Evolutionary conservation across 2,329 filamentous ascomycete species (phyloP).

Genomic region (Cercospora sesami): DNA sequence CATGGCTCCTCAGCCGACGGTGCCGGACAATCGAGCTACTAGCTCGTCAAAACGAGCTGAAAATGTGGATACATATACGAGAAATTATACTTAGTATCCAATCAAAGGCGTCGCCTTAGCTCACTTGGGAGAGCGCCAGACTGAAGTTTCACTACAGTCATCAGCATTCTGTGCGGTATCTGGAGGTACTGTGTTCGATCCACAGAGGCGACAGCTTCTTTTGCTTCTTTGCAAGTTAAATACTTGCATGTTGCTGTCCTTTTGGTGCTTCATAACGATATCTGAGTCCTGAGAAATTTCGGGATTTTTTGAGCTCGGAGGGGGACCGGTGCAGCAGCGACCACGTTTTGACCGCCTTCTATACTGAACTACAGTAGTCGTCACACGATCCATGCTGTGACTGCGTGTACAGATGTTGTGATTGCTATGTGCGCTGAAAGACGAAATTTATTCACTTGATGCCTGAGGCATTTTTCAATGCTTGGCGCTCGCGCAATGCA

Average conservation of each 20-base stretch:
- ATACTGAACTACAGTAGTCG: not conserved
- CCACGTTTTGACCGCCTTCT: not conserved
- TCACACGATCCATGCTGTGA: not conserved
- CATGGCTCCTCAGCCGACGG: too few species aligned
- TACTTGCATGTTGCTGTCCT: not conserved
- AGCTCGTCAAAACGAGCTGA: too few species aligned
- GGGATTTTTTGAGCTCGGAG: not conserved
- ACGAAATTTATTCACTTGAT: not conserved
- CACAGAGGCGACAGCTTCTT: not conserved
- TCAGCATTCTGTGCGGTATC: conserved; percentile 15
- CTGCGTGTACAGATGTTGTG: too few species aligned
- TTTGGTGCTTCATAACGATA: not conserved
- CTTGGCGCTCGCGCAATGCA: not conserved
- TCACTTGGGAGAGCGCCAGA: conserved; percentile 17
- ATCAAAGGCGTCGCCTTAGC: not conserved
- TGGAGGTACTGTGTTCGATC: conserved; percentile 14
- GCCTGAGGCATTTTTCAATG: not conserved
- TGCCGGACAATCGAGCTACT: too few species aligned
- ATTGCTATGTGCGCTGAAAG: not conserved
- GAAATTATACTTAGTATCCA: not conserved
- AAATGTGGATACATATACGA: too few species aligned
- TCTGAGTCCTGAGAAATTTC: not conserved
- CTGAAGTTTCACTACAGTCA: conserved; percentile 7
- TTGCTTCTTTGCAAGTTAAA: not conserved
- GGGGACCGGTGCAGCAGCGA: not conserved